These are phyloP conservation scores for Agrocybe pediades DNA, from an alignment of 768 basidiomycete genomes.

Conservation along the genomic window DNA sequence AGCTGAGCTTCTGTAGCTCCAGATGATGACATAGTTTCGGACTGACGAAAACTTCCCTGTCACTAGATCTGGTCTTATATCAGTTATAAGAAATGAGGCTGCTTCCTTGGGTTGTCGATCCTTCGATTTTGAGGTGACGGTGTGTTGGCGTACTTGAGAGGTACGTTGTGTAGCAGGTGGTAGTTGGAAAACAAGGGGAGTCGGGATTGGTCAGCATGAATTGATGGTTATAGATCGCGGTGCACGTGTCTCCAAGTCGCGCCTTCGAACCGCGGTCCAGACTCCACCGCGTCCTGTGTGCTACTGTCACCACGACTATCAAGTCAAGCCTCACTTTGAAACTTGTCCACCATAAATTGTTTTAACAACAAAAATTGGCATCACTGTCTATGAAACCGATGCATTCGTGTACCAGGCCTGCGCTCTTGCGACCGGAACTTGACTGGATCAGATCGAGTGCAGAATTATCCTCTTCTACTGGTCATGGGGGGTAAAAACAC, in stretches of 20 bases:
- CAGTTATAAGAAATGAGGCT: background rate
- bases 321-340: no score
- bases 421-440: no score
- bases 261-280: background rate
- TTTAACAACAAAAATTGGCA: no score
- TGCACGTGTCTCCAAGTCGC: background rate
- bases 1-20: constrained; percentile 52
- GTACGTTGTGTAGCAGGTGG: background rate
- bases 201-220: constrained; percentile 21
- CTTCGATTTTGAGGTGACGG: background rate
- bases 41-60: constrained; percentile 2
- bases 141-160: background rate
- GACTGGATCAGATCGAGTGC: no score
- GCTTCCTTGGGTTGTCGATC: background rate
- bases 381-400: no score
- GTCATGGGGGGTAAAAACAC: no score
- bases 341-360: no score
- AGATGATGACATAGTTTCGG: constrained; percentile 34
- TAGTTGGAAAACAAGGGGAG: constrained; percentile 19
- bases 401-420: no score
- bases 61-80: background rate
- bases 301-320: background rate
- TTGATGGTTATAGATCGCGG: background rate
- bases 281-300: background rate
- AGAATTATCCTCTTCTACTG: no score